Conservation (phyloP, 2,329 filamentous ascomycete genomes). For the Trichophyton schoenleinii region DNA sequence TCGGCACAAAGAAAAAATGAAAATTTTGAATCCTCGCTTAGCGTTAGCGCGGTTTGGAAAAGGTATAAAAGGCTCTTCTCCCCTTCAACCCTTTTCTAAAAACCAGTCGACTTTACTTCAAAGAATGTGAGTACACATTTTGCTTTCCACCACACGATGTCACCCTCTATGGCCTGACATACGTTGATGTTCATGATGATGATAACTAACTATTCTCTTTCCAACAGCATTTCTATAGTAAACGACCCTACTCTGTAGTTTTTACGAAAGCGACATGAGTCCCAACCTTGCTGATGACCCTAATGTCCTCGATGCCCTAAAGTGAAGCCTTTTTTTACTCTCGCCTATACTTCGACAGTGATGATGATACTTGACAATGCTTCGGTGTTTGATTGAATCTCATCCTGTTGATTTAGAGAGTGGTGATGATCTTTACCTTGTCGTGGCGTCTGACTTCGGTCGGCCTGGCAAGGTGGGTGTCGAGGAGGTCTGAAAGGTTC, state of each 20-base stretch:
- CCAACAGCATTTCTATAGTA: slow-evolving; percentile 80
- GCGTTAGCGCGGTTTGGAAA: neutral
- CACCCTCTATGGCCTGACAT: no score
- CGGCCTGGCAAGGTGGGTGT: slow-evolving; percentile 65
- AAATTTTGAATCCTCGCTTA: slow-evolving; percentile 5
- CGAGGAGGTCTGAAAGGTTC: slow-evolving; percentile 81
- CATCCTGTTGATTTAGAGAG: slow-evolving; percentile 54
- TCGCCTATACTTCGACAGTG: slow-evolving; percentile 23
- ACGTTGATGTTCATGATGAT: neutral
- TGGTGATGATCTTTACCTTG: slow-evolving; percentile 91
- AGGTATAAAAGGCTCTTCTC: slow-evolving; percentile 3
- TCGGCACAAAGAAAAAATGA: neutral
- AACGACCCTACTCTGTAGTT: slow-evolving; percentile 81
- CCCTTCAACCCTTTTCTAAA: slow-evolving; percentile 6
- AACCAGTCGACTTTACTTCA: slow-evolving; percentile 14
- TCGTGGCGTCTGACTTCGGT: slow-evolving; percentile 60
- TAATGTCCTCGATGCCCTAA: slow-evolving; percentile 74
- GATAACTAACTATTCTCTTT: slow-evolving; percentile 10
- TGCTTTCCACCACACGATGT: neutral
- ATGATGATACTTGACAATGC: slow-evolving; percentile 15
- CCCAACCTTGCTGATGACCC: slow-evolving; percentile 88
- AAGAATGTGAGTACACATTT: slow-evolving; percentile 13
- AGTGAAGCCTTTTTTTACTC: slow-evolving; percentile 59
- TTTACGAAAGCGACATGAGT: slow-evolving; percentile 77
- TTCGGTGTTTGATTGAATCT: slow-evolving; percentile 25